phyloP scores from a whole-genome alignment of 2,329 filamentous ascomycete species.

The Trichoderma sp. region DNA sequence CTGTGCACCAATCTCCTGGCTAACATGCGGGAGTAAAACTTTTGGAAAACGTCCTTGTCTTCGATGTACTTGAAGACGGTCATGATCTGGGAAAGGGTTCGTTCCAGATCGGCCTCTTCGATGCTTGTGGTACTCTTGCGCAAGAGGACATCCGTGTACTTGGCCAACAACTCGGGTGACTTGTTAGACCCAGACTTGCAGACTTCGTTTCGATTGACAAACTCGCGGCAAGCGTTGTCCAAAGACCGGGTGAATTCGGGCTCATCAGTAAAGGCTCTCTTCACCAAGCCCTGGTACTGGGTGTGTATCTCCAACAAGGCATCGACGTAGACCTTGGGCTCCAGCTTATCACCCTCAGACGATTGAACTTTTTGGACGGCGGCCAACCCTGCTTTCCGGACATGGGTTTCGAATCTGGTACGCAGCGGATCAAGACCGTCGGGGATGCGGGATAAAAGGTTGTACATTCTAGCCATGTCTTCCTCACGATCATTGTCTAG shows the following conservation, averaged over 20 bases:
- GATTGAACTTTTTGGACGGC: constrained; percentile 89
- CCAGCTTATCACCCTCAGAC: constrained; percentile 80
- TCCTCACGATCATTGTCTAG: constrained; percentile 93
- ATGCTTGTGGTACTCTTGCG: constrained; percentile 91
- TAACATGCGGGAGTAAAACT: constrained; percentile 97
- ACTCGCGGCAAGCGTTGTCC: constrained; percentile 95
- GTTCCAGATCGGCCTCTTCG: constrained; percentile 91
- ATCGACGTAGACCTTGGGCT: constrained; percentile 96
- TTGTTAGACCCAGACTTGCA: constrained; percentile 92
- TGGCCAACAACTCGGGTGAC: constrained; percentile 90
- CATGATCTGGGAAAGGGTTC: constrained; percentile 89
- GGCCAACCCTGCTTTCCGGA: constrained; percentile 80
- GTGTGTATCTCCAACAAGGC: constrained; percentile 91
- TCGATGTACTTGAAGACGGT: constrained; percentile 99
- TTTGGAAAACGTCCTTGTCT: constrained; percentile 99
- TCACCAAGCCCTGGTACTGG: constrained; percentile 87
- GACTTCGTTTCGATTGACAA: constrained; percentile 95
- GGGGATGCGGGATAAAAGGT: constrained; percentile 80
- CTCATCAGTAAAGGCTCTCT: constrained; percentile 89
- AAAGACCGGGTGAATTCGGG: constrained; percentile 94
- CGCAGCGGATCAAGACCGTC: constrained; percentile 89
- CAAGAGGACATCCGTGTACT: constrained; percentile 88
- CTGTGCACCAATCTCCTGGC: constrained; percentile 92
- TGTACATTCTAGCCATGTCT: constrained; percentile 96
- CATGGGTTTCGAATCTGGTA: constrained; percentile 84